A percentile compares a stretch with the other conserved stretches of the same genome.
Conservation (phyloP, 2,329 filamentous ascomycete species). For the Phyllosticta ampelicida region DNA sequence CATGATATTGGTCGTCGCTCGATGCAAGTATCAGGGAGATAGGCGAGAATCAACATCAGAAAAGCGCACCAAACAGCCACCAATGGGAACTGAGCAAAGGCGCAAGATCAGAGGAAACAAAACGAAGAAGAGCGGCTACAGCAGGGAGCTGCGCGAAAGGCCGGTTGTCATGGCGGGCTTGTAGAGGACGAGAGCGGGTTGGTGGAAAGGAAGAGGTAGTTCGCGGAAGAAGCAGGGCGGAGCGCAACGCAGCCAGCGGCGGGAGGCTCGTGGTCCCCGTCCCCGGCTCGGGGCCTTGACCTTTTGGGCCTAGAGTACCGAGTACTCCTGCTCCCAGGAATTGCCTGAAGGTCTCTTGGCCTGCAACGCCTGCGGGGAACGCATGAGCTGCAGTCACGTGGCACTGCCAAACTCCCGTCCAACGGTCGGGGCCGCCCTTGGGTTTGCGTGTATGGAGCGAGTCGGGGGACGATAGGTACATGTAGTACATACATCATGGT, state of each 20-base stretch:
- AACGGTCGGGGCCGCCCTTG: background rate
- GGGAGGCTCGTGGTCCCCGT: background rate
- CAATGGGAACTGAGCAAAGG: constrained; percentile 8
- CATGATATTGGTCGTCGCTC: constrained; percentile 28
- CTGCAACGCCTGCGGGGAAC: background rate
- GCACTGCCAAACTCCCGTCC: background rate
- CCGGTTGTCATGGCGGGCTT: constrained; percentile 4
- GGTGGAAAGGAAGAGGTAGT: background rate
- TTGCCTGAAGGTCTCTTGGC: background rate
- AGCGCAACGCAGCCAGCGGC: background rate
- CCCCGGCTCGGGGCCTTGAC: background rate
- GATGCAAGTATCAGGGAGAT: constrained; percentile 8
- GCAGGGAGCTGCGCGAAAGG: constrained; percentile 3
- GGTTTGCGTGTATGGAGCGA: too few species aligned
- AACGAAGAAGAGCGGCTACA: constrained; percentile 7
- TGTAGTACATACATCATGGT: too few species aligned
- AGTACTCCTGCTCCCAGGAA: too few species aligned
- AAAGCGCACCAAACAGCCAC: background rate
- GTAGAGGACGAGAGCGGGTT: background rate
- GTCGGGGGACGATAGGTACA: too few species aligned
- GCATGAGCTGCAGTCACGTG: background rate
- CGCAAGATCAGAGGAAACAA: background rate
- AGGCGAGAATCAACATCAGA: constrained; percentile 6
- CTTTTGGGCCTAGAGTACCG: background rate
- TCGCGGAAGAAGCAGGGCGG: background rate